Conservation (phyloP, 164 flowering plant genomes). For the Liquidambar formosana region DNA sequence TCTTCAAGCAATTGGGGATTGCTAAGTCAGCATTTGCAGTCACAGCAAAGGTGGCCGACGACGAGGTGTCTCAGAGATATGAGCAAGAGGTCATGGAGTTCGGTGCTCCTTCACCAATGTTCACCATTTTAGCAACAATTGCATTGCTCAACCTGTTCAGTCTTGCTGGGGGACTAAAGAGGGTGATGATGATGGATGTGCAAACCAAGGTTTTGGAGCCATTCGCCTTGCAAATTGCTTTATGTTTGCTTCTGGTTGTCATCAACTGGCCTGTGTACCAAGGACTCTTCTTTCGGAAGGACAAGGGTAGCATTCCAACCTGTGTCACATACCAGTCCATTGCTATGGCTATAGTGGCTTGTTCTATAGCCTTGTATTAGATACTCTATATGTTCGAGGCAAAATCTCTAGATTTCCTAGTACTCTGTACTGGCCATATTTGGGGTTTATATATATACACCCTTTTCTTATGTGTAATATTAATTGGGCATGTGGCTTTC, state of each 20-base stretch:
- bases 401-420: no score
- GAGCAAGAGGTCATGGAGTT: slow-evolving; percentile 38
- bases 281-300: slow-evolving; percentile 31
- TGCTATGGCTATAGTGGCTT: slow-evolving; percentile 16
- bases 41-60: slow-evolving; percentile 31
- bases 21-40: slow-evolving; percentile 21
- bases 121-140: slow-evolving; percentile 25
- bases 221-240: slow-evolving; percentile 20
- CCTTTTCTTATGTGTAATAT: no score
- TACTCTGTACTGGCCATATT: no score
- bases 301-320: slow-evolving; percentile 27
- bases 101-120: slow-evolving; percentile 40
- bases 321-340: slow-evolving; percentile 18
- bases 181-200: slow-evolving; percentile 12
- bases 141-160: slow-evolving; percentile 24
- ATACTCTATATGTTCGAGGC: no score
- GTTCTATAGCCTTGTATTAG: slow-evolving; percentile 14
- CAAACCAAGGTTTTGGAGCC: slow-evolving; percentile 9
- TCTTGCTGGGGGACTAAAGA: slow-evolving; percentile 17
- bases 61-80: slow-evolving; percentile 30
- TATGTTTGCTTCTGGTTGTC: slow-evolving; percentile 22
- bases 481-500: no score
- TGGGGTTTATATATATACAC: no score
- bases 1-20: slow-evolving; percentile 24
- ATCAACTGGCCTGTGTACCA: slow-evolving; percentile 29